A percentile compares a stretch with the other conserved stretches of the same genome.
These are phyloP conservation scores for Tetrapisispora pingtungensis DNA, from an alignment of 805 yeast genomes.

Conservation along the genomic window DNA sequence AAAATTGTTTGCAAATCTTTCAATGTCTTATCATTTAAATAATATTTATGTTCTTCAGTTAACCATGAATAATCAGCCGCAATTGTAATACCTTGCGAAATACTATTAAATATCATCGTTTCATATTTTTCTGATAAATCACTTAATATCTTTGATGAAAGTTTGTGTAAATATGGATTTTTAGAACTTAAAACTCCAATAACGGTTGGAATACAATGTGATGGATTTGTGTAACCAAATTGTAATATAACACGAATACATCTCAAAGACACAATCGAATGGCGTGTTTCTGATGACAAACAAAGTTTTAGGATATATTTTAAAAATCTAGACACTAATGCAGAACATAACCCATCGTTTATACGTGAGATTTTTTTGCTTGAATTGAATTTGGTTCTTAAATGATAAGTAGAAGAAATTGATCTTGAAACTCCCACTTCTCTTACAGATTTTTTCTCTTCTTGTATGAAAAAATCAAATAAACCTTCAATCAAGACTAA, in stretches of 20 bases:
- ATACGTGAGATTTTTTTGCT: constrained; percentile 32
- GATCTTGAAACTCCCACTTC: constrained; percentile 33
- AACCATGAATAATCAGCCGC: constrained; percentile 37
- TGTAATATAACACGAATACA: constrained; percentile 47
- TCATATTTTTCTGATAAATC: constrained; percentile 58
- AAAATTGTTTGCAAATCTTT: constrained; percentile 11
- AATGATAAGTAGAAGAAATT: constrained; percentile 25
- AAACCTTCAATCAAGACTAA: constrained; percentile 48
- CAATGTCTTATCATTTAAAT: constrained; percentile 10
- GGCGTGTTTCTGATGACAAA: constrained; percentile 35
- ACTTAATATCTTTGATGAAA: constrained; percentile 44
- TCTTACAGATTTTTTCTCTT: constrained; percentile 38
- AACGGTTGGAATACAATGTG: constrained; percentile 55
- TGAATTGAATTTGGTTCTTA: constrained; percentile 35
- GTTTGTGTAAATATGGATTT: constrained; percentile 32
- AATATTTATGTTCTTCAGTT: constrained; percentile 5
- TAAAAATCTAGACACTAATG: constrained; percentile 56
- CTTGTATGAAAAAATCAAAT: constrained; percentile 45
- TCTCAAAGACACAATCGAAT: constrained; percentile 42
- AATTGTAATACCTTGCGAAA: constrained; percentile 49
- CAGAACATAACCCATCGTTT: constrained; percentile 66
- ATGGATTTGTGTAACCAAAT: constrained; percentile 69
- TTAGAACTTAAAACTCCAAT: constrained; percentile 58
- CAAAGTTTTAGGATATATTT: constrained; percentile 40
- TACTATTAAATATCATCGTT: constrained; percentile 55